Conservation (phyloP, 176 grass and related monocot species). For the Juncus inflexus region DNA sequence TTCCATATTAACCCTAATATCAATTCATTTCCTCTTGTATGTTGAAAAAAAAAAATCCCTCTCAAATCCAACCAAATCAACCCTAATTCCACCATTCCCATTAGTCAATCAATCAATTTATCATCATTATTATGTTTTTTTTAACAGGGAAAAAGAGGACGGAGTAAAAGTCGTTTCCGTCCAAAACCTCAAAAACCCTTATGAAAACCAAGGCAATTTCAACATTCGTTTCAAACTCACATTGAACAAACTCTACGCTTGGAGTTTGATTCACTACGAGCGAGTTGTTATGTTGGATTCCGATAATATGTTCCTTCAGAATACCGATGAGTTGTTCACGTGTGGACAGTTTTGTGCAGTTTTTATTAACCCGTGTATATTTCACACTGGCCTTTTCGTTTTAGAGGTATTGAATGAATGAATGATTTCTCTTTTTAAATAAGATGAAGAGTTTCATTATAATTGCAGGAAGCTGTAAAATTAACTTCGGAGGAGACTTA, state of each 20-base stretch:
- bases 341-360: constrained; percentile 88
- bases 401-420: constrained; percentile 48
- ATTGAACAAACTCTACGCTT: constrained; percentile 89
- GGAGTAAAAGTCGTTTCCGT: constrained; percentile 85
- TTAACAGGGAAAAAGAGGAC: constrained; percentile 77
- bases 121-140: constrained; percentile 17
- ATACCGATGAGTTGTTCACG: constrained; percentile 87
- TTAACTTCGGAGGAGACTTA: no score
- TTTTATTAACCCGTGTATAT: constrained; percentile 95
- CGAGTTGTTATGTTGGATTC: constrained; percentile 94
- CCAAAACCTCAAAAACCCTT: constrained; percentile 87
- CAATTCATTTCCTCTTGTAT: no score
- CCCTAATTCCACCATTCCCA: no score
- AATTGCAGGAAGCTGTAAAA: no score
- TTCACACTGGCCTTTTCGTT: constrained; percentile 95
- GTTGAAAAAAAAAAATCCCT: no score
- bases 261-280: constrained; percentile 69
- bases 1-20: no score
- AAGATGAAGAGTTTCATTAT: no score
- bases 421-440: no score
- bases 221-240: constrained; percentile 91
- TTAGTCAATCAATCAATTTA: no score
- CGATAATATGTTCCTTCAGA: constrained; percentile 93
- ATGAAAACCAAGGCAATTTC: constrained; percentile 87
- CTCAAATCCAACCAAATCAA: no score